Evolutionary conservation across 164 flowering plant species (phyloP).

Genomic region (Taxillus chinensis): DNA sequence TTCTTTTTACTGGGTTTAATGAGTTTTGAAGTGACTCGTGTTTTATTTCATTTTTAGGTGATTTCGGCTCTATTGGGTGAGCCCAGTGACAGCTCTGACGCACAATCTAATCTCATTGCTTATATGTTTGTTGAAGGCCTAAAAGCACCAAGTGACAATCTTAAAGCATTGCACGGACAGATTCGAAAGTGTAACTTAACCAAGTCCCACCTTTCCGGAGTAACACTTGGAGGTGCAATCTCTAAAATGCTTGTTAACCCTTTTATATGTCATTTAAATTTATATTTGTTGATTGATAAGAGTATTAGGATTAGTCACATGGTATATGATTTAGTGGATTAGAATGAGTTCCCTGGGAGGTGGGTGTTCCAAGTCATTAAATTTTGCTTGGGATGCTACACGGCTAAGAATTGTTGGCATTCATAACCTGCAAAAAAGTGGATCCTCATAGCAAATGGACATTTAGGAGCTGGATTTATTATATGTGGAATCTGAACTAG

Average conservation of each 20-base stretch:
- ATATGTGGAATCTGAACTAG: no score
- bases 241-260: not conserved
- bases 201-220: slow-evolving; percentile 39
- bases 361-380: no score
- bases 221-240: slow-evolving; percentile 48
- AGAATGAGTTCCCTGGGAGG: no score
- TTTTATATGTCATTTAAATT: no score
- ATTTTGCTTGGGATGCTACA: no score
- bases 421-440: no score
- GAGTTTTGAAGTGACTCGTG: not conserved
- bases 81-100: slow-evolving; percentile 18
- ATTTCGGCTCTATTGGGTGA: slow-evolving; percentile 45
- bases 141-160: slow-evolving; percentile 11
- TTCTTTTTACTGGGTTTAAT: not conserved
- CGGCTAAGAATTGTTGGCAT: no score
- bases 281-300: no score
- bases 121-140: slow-evolving; percentile 48
- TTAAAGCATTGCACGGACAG: slow-evolving; percentile 26
- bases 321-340: no score
- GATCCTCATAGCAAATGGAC: no score
- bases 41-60: slow-evolving; percentile 39
- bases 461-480: no score
- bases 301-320: no score
- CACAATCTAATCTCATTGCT: slow-evolving; percentile 39
- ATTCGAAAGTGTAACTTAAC: slow-evolving; percentile 63